Evolutionary conservation across 2,329 filamentous ascomycete species (phyloP).

Genomic region (Lasiodiplodia gonubiensis): DNA sequence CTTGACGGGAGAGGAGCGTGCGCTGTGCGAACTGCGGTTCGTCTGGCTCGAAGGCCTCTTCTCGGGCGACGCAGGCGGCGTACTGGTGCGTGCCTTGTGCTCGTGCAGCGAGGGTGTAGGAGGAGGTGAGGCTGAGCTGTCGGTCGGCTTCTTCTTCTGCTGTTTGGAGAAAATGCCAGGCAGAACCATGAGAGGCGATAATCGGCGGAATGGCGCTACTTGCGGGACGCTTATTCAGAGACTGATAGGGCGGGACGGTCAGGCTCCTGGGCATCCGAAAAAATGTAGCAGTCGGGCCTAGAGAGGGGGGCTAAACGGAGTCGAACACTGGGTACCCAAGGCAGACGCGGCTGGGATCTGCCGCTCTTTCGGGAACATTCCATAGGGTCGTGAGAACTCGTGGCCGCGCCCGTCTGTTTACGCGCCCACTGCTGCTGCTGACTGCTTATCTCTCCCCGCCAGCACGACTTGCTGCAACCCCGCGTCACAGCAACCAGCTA

Average conservation of each 20-base stretch:
- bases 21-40: constrained; percentile 4
- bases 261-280: constrained; percentile 23
- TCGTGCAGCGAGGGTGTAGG: constrained; percentile 30
- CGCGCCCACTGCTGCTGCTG: constrained; percentile 8
- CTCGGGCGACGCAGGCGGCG: constrained; percentile 46
- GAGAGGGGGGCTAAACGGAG: constrained; percentile 21
- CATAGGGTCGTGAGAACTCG: constrained; percentile 13
- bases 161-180: constrained; percentile 39
- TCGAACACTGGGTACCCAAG: constrained; percentile 25
- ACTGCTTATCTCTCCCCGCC: background rate
- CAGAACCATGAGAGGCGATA: constrained; percentile 28
- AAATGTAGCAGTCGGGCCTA: constrained; percentile 24
- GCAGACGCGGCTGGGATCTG: constrained; percentile 19
- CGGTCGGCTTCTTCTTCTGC: constrained; percentile 43
- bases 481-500: constrained; percentile 9
- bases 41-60: constrained; percentile 38
- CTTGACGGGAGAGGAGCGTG: constrained; percentile 36
- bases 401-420: constrained; percentile 20
- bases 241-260: constrained; percentile 10
- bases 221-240: constrained; percentile 29
- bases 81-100: constrained; percentile 30
- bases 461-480: background rate
- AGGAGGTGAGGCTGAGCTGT: constrained; percentile 32
- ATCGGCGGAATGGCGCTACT: constrained; percentile 24
- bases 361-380: constrained; percentile 22